Percentiles rank a stretch among this genome's conserved stretches.
phyloP scores from a whole-genome alignment of 768 basidiomycete species.

The Arthromyces matolae region DNA sequence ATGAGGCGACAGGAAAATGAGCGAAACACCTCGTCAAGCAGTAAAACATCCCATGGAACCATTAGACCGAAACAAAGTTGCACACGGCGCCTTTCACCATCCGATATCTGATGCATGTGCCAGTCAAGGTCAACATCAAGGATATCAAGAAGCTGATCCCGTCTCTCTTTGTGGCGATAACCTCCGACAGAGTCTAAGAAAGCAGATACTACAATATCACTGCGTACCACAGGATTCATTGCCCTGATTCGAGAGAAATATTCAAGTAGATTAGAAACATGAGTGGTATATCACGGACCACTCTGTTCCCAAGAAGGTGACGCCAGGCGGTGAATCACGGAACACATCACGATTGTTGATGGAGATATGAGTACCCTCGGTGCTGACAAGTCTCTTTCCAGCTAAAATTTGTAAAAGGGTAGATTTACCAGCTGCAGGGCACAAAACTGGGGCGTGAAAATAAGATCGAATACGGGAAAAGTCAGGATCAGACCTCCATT shows the following conservation, averaged over 20 bases:
- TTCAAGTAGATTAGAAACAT: conserved; percentile 2
- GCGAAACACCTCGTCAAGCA: conserved; percentile 83
- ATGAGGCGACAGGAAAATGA: conserved; percentile 5
- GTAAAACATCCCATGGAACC: conserved; percentile 87
- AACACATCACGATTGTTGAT: conserved; percentile 88
- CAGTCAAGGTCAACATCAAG: conserved; percentile 94
- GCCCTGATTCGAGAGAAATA: conserved; percentile 52
- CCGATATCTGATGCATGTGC: conserved; percentile 95
- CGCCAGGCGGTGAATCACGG: conserved; percentile 74
- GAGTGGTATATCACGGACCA: conserved; percentile 51
- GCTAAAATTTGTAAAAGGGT: conserved; percentile 92
- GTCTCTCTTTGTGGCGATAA: conserved; percentile 85
- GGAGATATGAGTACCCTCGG: conserved; percentile 49
- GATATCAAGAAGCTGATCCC: conserved; percentile 84
- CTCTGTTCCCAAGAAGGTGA: conserved; percentile 91
- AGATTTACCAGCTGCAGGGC: conserved; percentile 95
- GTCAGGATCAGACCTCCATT: conserved; percentile 74
- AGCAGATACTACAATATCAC: conserved; percentile 87
- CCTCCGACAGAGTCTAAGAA: conserved; percentile 98
- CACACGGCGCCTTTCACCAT: conserved; percentile 88
- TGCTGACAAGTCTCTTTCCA: conserved; percentile 77
- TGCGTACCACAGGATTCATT: conserved; percentile 93
- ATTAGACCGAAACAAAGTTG: conserved; percentile 97
- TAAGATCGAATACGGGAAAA: conserved; percentile 5
- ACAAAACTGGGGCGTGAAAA: conserved; percentile 12